Evolutionary conservation across 371 early-diverging fungal genomes (phyloP).

Genomic region (Rhizopus arrhizus): DNA sequence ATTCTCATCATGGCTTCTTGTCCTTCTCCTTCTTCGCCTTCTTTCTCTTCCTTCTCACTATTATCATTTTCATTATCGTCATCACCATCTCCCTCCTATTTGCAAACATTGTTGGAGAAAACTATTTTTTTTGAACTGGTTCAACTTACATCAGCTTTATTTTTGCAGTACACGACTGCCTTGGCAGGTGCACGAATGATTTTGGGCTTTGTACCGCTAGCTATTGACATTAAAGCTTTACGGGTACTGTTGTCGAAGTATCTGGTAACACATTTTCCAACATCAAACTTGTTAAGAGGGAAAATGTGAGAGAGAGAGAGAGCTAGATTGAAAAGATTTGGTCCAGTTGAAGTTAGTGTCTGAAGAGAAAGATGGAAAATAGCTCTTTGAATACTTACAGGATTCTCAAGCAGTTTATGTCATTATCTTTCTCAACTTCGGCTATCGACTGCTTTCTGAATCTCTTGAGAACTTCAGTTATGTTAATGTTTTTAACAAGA

Average conservation of each 20-base stretch:
- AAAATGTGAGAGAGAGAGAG: neutral
- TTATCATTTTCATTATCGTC: conserved; percentile 2
- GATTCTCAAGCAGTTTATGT: conserved; percentile 4
- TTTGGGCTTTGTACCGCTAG: neutral
- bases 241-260: neutral
- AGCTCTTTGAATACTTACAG: conserved; percentile 37
- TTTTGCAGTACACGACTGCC: conserved; percentile 8
- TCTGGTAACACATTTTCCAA: neutral
- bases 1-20: neutral
- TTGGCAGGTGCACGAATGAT: neutral
- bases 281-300: conserved; percentile 1
- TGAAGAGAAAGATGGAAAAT: conserved; percentile 10
- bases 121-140: neutral
- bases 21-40: neutral
- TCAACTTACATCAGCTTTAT: conserved; percentile 1
- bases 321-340: conserved; percentile 4
- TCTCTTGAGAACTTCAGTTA: neutral
- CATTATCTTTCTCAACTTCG: neutral
- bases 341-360: conserved; percentile 4
- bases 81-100: conserved; percentile 1
- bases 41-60: conserved; percentile 4
- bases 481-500: neutral
- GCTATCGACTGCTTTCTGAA: neutral
- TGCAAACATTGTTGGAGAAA: neutral
- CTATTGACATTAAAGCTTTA: neutral